These are phyloP conservation scores for Drechslerella stenobrocha DNA, from an alignment of 2,329 filamentous ascomycete genomes.

Conservation along the genomic window DNA sequence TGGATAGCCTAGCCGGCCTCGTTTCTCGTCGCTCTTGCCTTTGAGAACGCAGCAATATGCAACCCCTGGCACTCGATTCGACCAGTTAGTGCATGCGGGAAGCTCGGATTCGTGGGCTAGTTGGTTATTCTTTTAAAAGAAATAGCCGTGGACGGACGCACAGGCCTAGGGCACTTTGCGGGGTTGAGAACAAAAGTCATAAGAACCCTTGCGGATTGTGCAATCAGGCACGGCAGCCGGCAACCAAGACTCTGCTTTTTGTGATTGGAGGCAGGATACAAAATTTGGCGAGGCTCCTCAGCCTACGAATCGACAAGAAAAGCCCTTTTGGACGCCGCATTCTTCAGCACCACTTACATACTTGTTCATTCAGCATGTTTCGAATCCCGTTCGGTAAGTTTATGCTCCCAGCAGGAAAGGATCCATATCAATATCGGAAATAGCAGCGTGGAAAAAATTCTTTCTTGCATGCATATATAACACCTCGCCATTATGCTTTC, in stretches of 20 bases:
- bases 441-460: constrained; percentile 28
- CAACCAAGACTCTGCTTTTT: constrained; percentile 21
- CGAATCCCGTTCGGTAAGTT: constrained; percentile 38
- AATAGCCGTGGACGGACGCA: constrained; percentile 48
- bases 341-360: constrained; percentile 24
- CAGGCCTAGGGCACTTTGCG: constrained; percentile 48
- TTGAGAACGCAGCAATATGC: constrained; percentile 35
- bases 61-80: constrained; percentile 43
- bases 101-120: constrained; percentile 47
- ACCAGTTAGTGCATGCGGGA: constrained; percentile 44
- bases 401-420: constrained; percentile 30
- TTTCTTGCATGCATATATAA: constrained; percentile 42
- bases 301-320: constrained; percentile 27
- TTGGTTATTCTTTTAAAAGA: constrained; percentile 43
- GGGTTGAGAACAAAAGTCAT: constrained; percentile 39
- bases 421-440: constrained; percentile 31
- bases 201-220: constrained; percentile 44
- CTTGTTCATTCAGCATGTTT: constrained; percentile 18
- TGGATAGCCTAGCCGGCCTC: constrained; percentile 18
- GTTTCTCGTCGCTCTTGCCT: constrained; percentile 33
- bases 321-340: constrained; percentile 37
- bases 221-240: constrained; percentile 40
- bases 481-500: constrained; percentile 25
- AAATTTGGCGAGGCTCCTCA: constrained; percentile 30
- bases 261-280: constrained; percentile 18